Percentiles rank a stretch among this genome's conserved stretches.
These are phyloP conservation scores for Tetrapisispora arboricola DNA, from an alignment of 805 yeast genomes.

Conservation along the genomic window DNA sequence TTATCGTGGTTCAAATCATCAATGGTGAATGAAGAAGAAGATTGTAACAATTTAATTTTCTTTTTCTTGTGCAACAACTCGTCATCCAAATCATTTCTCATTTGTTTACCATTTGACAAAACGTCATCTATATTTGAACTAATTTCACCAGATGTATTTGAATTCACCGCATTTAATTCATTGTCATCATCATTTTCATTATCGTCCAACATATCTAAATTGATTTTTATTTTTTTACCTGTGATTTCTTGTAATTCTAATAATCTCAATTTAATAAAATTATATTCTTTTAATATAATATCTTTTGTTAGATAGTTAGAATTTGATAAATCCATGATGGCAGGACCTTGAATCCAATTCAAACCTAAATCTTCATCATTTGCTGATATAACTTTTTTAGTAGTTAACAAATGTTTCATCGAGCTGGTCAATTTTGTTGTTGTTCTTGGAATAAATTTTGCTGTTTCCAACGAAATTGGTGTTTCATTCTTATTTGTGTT, in stretches of 20 bases:
- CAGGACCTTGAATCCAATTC: conserved; percentile 27
- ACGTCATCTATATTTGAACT: background rate
- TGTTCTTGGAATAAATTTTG: conserved; percentile 20
- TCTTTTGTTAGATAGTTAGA: conserved; percentile 20
- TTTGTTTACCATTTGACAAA: conserved; percentile 1
- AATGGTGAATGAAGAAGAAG: background rate
- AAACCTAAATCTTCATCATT: conserved; percentile 9
- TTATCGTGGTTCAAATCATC: conserved; percentile 6
- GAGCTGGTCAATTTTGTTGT: conserved; percentile 2
- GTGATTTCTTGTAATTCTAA: conserved; percentile 25
- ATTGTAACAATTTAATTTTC: conserved; percentile 1
- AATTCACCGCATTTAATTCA: background rate
- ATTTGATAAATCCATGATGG: conserved; percentile 20
- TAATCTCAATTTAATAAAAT: conserved; percentile 20
- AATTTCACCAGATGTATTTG: background rate
- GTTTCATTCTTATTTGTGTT: conserved; percentile 13
- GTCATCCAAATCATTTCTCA: background rate
- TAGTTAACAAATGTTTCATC: conserved; percentile 11
- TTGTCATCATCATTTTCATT: background rate
- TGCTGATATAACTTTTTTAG: conserved; percentile 17
- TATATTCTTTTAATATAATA: conserved; percentile 20
- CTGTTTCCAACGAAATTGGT: conserved; percentile 10
- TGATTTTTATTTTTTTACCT: conserved; percentile 15
- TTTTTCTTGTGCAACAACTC: conserved; percentile 1
- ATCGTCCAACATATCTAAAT: conserved; percentile 8